phyloP scores from a whole-genome alignment of 2,329 filamentous ascomycete genomes.

The Fusarium phyllophilum region DNA sequence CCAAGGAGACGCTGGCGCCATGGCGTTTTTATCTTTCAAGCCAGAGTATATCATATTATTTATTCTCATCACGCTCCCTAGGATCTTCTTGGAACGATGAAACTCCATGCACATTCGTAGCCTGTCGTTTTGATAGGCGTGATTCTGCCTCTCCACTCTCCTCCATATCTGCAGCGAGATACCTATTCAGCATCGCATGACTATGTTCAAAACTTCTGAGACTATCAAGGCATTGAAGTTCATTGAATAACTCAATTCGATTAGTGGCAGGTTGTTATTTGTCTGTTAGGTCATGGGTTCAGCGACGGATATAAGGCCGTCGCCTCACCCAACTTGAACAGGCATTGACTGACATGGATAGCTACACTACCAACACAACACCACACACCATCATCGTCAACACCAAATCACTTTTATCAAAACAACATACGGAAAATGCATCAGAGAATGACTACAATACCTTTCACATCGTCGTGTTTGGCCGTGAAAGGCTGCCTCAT shows the following conservation, averaged over 20 bases:
- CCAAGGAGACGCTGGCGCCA: background rate
- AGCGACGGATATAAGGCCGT: background rate
- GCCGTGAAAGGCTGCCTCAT: conserved; percentile 1
- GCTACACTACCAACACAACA: background rate
- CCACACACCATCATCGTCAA: background rate
- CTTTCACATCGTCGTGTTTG: background rate
- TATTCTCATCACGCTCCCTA: too few relatives aligned
- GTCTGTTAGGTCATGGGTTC: background rate
- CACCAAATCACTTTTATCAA: background rate
- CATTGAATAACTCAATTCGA: background rate
- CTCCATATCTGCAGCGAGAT: background rate
- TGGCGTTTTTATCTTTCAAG: background rate
- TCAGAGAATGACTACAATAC: background rate
- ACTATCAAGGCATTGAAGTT: accelerated
- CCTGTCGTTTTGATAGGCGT: background rate
- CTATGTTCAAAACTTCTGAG: background rate
- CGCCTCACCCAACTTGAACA: background rate
- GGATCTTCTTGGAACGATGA: background rate
- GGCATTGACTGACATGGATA: background rate
- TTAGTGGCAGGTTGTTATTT: background rate
- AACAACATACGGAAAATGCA: accelerated
- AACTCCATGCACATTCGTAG: background rate
- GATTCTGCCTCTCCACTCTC: background rate
- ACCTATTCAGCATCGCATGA: background rate
- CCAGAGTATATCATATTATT: background rate